Evolutionary conservation across 345 rosid genomes (phyloP).

Genomic region (Aegle marmelos): DNA sequence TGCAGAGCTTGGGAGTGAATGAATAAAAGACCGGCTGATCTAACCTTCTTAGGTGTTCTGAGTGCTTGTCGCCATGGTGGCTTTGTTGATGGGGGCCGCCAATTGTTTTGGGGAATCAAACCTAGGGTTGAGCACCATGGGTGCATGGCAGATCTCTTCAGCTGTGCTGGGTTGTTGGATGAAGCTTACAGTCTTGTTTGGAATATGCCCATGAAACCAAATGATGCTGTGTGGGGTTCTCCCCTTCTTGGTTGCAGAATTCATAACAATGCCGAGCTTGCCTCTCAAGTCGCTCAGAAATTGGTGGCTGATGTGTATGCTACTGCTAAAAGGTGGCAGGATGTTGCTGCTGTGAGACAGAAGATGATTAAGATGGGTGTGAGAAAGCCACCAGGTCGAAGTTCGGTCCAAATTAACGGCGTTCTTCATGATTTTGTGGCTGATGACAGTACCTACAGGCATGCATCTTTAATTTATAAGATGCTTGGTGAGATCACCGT

Average conservation of each 20-base stretch:
- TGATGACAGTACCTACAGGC: slow-evolving; percentile 16
- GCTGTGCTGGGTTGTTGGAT: slow-evolving; percentile 41
- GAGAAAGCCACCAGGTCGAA: slow-evolving; percentile 33
- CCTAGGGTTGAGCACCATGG: slow-evolving; percentile 45
- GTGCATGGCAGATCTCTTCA: slow-evolving; percentile 44
- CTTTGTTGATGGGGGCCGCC: slow-evolving; percentile 28
- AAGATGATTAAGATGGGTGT: slow-evolving; percentile 32
- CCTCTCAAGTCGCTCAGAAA: slow-evolving; percentile 36
- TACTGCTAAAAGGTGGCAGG: slow-evolving; percentile 39
- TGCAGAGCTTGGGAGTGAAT: slow-evolving; percentile 31
- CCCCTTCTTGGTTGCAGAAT: slow-evolving; percentile 42
- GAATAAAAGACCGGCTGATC: slow-evolving; percentile 36
- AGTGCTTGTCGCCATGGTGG: slow-evolving; percentile 50
- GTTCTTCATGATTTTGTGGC: slow-evolving; percentile 26
- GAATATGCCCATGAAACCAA: slow-evolving; percentile 43
- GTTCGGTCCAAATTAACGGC: slow-evolving; percentile 37
- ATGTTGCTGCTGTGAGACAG: slow-evolving; percentile 32
- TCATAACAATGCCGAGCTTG: slow-evolving; percentile 34
- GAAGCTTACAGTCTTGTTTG: slow-evolving; percentile 39
- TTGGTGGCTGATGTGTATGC: slow-evolving; percentile 29
- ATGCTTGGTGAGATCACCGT: slow-evolving; percentile 25
- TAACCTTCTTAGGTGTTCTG: slow-evolving; percentile 36
- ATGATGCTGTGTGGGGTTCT: slow-evolving; percentile 37
- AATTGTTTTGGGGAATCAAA: slow-evolving; percentile 34
- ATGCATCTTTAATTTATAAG: slow-evolving; percentile 24